Evolutionary conservation across 1,139 yeast genomes (phyloP).

Genomic region (Diutina pseudorugosa): DNA sequence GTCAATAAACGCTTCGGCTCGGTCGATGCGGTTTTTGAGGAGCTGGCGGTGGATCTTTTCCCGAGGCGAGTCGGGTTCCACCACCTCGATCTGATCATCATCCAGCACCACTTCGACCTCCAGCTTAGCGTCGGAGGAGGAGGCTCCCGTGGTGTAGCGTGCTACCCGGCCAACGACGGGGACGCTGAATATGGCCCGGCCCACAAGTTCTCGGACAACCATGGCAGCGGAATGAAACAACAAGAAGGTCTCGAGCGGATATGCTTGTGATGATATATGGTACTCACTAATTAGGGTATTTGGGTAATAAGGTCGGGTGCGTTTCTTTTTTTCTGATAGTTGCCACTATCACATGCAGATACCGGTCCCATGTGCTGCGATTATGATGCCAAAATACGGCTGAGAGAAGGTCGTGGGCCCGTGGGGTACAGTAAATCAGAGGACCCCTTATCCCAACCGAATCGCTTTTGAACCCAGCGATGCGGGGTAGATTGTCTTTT

Average conservation of each 20-base stretch:
- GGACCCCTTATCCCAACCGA: too few species aligned
- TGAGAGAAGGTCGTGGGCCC: background rate
- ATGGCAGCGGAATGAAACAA: background rate
- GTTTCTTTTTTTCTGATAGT: background rate
- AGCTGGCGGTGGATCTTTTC: background rate
- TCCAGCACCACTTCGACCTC: background rate
- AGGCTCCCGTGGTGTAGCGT: background rate
- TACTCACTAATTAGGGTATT: background rate
- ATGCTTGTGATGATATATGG: background rate
- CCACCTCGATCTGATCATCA: background rate
- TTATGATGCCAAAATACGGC: background rate
- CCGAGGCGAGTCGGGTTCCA: background rate
- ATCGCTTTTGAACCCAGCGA: too few species aligned
- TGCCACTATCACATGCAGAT: background rate
- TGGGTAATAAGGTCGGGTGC: background rate
- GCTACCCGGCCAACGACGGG: constrained; percentile 1
- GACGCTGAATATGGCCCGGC: background rate
- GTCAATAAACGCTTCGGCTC: background rate
- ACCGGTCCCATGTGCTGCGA: background rate
- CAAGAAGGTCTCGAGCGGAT: background rate
- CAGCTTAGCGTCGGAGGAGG: background rate
- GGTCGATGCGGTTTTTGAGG: background rate
- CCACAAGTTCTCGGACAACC: constrained; percentile 1
- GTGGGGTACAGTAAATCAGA: background rate
- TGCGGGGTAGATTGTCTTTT: background rate